Conservation (phyloP, 148 eudicot species). For the Fagopyrum tataricum region DNA sequence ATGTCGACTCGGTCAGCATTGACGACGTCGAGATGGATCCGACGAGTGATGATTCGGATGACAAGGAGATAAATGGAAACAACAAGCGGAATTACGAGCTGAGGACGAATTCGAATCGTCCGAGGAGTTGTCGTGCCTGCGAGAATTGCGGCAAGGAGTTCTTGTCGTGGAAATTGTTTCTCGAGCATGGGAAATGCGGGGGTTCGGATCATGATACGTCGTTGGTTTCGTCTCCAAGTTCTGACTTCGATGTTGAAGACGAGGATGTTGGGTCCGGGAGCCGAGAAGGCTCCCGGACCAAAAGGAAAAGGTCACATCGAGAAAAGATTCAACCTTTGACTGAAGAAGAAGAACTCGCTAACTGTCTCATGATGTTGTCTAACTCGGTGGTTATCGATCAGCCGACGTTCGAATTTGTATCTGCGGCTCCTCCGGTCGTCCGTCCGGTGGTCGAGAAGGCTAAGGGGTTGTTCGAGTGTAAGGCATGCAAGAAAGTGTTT, state of each 20-base stretch:
- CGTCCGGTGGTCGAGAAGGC: no score
- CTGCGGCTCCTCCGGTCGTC: neutral
- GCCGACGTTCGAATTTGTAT: conserved; percentile 5
- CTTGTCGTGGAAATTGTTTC: conserved; percentile 60
- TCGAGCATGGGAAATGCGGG: conserved; percentile 66
- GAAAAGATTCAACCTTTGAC: conserved; percentile 36
- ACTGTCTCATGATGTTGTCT: conserved; percentile 47
- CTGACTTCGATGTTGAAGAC: conserved; percentile 18
- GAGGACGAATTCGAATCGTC: conserved; percentile 77
- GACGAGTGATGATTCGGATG: conserved; percentile 22
- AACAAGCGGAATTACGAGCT: conserved; percentile 60
- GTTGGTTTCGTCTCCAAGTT: conserved; percentile 25
- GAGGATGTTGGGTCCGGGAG: no score
- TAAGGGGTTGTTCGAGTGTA: conserved; percentile 25
- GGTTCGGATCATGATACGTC: conserved; percentile 19
- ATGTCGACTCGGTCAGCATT: conserved; percentile 29
- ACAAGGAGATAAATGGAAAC: neutral
- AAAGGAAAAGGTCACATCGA: conserved; percentile 62
- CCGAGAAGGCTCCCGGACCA: conserved; percentile 47
- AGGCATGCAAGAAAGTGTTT: conserved; percentile 6
- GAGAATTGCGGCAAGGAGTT: conserved; percentile 49
- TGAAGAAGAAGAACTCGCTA: conserved; percentile 19
- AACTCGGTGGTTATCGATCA: conserved; percentile 26
- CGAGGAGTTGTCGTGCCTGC: conserved; percentile 22
- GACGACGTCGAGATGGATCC: conserved; percentile 49